phyloP scores from a whole-genome alignment of 495 filamentous ascomycete genomes.

The Hypoxylon subgilvum region DNA sequence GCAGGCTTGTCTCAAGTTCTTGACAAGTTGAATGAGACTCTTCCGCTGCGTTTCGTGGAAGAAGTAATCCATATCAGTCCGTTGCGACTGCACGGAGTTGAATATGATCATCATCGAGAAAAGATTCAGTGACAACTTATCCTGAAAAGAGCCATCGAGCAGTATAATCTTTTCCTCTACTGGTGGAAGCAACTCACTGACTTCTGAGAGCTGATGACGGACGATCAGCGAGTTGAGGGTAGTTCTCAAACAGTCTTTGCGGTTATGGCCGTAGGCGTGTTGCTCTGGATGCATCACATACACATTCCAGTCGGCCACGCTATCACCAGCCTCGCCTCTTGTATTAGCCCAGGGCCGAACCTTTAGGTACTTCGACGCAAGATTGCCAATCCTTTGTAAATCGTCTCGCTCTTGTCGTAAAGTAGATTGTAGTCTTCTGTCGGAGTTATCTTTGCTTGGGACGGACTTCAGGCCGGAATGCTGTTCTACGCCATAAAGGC shows the following conservation, averaged over 20 bases:
- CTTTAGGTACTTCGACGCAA: slow-evolving; percentile 73
- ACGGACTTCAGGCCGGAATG: neutral
- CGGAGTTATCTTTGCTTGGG: slow-evolving; percentile 12
- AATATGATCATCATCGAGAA: slow-evolving; percentile 81
- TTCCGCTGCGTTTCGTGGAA: slow-evolving; percentile 76
- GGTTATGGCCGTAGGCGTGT: slow-evolving; percentile 57
- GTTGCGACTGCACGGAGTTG: slow-evolving; percentile 89
- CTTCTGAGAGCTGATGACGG: slow-evolving; percentile 74
- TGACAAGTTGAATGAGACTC: slow-evolving; percentile 67
- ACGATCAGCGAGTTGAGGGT: slow-evolving; percentile 80
- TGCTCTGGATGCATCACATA: slow-evolving; percentile 74
- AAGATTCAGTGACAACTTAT: slow-evolving; percentile 81
- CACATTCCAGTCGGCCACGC: slow-evolving; percentile 66
- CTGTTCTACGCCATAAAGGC: slow-evolving; percentile 70
- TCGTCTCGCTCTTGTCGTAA: slow-evolving; percentile 68
- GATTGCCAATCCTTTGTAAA: slow-evolving; percentile 72
- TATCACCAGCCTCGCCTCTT: slow-evolving; percentile 43
- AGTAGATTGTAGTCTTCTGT: slow-evolving; percentile 30
- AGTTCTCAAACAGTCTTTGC: slow-evolving; percentile 66
- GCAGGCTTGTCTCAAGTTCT: slow-evolving; percentile 82
- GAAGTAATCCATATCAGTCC: slow-evolving; percentile 83
- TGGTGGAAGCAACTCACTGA: slow-evolving; percentile 68
- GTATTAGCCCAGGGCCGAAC: slow-evolving; percentile 74
- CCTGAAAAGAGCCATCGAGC: slow-evolving; percentile 81
- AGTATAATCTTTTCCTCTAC: slow-evolving; percentile 74